A percentile compares a stretch with the other conserved stretches of the same genome.
phyloP scores from a whole-genome alignment of 1,284 basidiomycete species.

The Ceratobasidium sp. region DNA sequence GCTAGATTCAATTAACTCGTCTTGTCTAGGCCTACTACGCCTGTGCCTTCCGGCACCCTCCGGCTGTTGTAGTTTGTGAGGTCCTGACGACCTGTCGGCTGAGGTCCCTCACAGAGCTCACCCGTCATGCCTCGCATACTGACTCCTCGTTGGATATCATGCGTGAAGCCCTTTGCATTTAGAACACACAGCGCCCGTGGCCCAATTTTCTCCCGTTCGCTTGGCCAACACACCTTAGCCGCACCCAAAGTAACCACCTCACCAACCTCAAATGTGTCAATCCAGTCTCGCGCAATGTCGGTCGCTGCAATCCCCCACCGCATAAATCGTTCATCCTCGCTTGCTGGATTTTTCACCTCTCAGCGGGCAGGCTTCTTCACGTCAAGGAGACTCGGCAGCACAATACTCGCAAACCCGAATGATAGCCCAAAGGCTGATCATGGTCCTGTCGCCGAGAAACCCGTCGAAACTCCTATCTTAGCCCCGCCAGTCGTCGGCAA shows the following conservation, averaged over 20 bases:
- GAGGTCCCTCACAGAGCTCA: slow-evolving; percentile 1
- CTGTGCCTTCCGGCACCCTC: not conserved
- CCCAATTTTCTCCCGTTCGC: slow-evolving; percentile 10
- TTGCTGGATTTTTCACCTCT: slow-evolving; percentile 32
- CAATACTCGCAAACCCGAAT: not conserved
- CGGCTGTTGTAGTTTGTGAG: not conserved
- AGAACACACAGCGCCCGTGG: not conserved
- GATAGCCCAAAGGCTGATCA: slow-evolving; percentile 4
- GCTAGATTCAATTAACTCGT: not conserved
- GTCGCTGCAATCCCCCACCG: slow-evolving; percentile 9
- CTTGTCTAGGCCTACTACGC: not conserved
- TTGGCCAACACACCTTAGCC: slow-evolving; percentile 2
- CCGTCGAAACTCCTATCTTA: slow-evolving; percentile 8
- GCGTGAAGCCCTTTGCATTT: not conserved
- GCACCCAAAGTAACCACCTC: not conserved
- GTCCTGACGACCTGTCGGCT: not conserved
- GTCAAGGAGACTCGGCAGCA: slow-evolving; percentile 18
- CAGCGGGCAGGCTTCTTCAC: slow-evolving; percentile 21
- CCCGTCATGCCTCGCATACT: slow-evolving; percentile 34
- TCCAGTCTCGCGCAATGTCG: slow-evolving; percentile 27
- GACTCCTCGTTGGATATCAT: slow-evolving; percentile 17
- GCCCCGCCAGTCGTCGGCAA: slow-evolving; percentile 77
- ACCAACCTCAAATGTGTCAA: not conserved
- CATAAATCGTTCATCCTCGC: not conserved
- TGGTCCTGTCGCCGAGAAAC: not conserved